Base-by-base conservation (phyloP, 225 moss, liverwort and hornwort species). In the Straminergon stramineum region DNA sequence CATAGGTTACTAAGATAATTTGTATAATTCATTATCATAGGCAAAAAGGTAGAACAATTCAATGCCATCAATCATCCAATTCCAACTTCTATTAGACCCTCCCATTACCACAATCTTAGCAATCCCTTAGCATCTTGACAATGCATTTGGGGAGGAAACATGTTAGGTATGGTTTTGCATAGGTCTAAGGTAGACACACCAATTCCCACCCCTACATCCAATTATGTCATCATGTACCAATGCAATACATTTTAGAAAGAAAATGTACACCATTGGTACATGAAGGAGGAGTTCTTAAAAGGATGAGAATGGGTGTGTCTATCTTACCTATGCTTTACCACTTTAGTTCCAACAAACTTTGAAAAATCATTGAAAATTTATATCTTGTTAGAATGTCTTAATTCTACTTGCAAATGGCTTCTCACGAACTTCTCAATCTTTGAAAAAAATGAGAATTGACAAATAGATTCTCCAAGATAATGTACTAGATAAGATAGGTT, bases 111-210 rank as follows among this genome's bases (percentile, higher is more conserved):
- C 26, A 41, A 26, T 41, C 9, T 17, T 45, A 45, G 5, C 74
- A 74, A 74, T 0, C 17, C 8, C 10, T 28, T 45, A 28, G 30
- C 17, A 45, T 11, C 0, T 2, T 10, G 6, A 45, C 43, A 22
- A 70, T 30, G 30, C 6, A 45, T 0, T 45, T 28, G 6, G 30
- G 3, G 17, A 45, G 4, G 43, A 16, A 7, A 73, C 28, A 28
- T 6, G 10, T 28, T 2, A 3, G 9, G 6, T 6, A 3, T 17
- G 9, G 0, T 74, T 28, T 43, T 17, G 3, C 43, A 27, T 26
- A 1, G 5, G 1, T 41, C 71, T 41, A 45, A 45, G 8, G 45
- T 45, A 45, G 45, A 45, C 45, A 45, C 45, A 45, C 8, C 8
- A 8, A 45, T 45, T 45, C 45, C 45, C 45, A 45, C 45, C 45